Percentiles rank a stretch among this genome's conserved stretches.
These are phyloP conservation scores for Cinchona pubescens DNA, from an alignment of 257 asterid genomes.

Conservation along the genomic window DNA sequence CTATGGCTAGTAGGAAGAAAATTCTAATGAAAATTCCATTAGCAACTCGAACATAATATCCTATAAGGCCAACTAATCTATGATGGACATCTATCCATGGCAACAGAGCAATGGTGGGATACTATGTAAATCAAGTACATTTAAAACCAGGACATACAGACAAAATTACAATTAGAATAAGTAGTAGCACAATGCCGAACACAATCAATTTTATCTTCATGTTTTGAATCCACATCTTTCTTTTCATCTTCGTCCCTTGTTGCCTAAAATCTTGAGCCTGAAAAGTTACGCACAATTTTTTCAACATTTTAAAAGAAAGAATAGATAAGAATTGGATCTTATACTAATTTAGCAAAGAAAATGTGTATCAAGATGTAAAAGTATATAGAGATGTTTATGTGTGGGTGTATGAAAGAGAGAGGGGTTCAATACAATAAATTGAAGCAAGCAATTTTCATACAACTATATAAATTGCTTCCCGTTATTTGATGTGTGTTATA, in stretches of 20 bases:
- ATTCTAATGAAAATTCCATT: neutral
- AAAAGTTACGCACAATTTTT: neutral
- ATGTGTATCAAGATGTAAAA: neutral
- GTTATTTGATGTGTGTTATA: too few species aligned
- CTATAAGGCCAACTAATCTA: neutral
- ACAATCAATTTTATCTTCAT: slow-evolving; percentile 51
- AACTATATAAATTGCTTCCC: too few species aligned
- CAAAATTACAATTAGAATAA: slow-evolving; percentile 35
- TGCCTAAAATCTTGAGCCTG: slow-evolving; percentile 54
- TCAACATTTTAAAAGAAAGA: neutral
- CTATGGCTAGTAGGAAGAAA: neutral
- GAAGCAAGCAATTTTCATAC: too few species aligned
- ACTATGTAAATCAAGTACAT: slow-evolving; percentile 15
- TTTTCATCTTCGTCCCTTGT: slow-evolving; percentile 44
- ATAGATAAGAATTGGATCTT: neutral
- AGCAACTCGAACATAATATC: neutral
- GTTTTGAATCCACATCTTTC: slow-evolving; percentile 51
- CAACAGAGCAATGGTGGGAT: neutral
- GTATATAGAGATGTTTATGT: neutral
- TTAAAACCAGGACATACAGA: slow-evolving; percentile 45
- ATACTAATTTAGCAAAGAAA: neutral
- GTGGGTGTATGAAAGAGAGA: neutral
- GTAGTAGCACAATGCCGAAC: slow-evolving; percentile 24
- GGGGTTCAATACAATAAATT: neutral
- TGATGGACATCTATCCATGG: neutral